Base-by-base conservation (phyloP, 2,329 filamentous ascomycete species). In the Alternaria longipes region DNA sequence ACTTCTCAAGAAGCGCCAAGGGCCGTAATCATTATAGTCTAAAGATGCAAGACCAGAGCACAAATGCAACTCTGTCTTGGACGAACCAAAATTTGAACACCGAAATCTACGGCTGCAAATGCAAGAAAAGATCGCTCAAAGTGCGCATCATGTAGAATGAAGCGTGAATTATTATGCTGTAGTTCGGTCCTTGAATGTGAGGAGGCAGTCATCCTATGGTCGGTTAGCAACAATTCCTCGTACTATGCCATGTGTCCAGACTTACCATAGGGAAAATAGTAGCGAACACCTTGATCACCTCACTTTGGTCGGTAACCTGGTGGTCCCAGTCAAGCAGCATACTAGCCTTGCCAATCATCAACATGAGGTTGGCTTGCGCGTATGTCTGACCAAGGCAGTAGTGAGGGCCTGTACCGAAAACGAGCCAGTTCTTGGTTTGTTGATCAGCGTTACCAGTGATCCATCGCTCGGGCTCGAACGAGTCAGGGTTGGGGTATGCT, bases 221-320 rank as follows among this genome's bases (percentile, higher is more conserved):
- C 8, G 8, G 59, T 75, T 62, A 76, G 70, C 61, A 50, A 38
- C n/a, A n/a, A 6, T 22, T 26, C n/a, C 4, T 7, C 42, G 32
- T 64, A 56, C 14, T 57, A 66, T 20, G 6, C 1, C 12, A 7
- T 14, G 9, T 2, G 56, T 14, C 8, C 8, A 12, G 42, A 82
- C 89, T 80, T 82, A 96, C 94, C 91, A 91, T 91, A 58, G 95
- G 95, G 86, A 99, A 99, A 71, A 99, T 97, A 28, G 93, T 97
- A 41, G 95, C 95, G 82, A 98, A 99, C 69, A 98, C 94, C 84
- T 97, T 94, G 81, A 99, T 98, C 80, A 97, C 90, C 82, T 99
- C 95, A 0, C 92, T 97, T 60, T 84, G 75, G 0, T 91, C 88
- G 11, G 95, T 98, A 18, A 93, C 82, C 77, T 93, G 89, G 80